phyloP scores from a whole-genome alignment of 345 rosid genomes.

The Acer saccharum region DNA sequence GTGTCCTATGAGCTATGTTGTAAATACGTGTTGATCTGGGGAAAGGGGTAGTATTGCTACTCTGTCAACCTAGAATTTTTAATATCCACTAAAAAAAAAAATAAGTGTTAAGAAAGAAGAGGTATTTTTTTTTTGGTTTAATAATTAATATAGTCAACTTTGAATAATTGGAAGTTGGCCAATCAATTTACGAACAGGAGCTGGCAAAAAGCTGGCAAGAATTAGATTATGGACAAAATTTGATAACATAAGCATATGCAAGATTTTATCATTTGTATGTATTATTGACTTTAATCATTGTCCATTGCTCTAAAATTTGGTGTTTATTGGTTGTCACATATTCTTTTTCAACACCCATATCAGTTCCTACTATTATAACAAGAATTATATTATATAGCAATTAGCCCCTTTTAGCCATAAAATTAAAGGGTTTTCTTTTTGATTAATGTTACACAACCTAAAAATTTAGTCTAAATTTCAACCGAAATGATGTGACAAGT shows the following conservation, averaged over 20 bases:
- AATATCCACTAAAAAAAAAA: not conserved
- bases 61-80: not conserved
- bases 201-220: constrained; percentile 19
- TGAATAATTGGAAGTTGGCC: not conserved
- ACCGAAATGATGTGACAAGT: no score
- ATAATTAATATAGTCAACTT: not conserved
- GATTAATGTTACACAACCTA: no score
- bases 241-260: not conserved
- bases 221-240: not conserved
- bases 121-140: not conserved
- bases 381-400: no score
- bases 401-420: no score
- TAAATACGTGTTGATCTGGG: constrained; percentile 11
- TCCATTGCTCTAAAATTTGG: not conserved
- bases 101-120: not conserved
- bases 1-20: not conserved
- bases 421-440: no score
- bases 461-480: no score
- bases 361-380: no score
- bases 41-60: not conserved
- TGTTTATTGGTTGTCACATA: not conserved
- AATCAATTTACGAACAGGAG: not conserved
- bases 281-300: not conserved
- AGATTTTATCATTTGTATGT: not conserved
- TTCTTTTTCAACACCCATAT: not conserved